Conservation (phyloP, 2,329 filamentous ascomycete genomes). For the Shiraia sp. region DNA sequence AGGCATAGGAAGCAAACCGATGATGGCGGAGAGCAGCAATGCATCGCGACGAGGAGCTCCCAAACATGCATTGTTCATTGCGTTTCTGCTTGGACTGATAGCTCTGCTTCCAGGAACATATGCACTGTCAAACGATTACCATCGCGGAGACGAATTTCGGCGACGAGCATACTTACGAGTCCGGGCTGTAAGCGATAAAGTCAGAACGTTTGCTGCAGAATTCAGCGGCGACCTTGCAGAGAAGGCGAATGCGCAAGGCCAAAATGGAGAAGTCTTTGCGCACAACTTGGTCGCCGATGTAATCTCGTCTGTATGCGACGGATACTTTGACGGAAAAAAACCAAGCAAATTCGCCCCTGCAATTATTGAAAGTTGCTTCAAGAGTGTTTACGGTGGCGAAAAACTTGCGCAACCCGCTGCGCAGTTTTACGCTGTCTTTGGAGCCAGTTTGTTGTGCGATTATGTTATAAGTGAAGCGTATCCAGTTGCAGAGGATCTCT, state of each 20-base stretch:
- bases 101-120: conserved; percentile 10
- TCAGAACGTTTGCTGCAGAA: conserved; percentile 16
- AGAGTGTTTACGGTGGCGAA: conserved; percentile 20
- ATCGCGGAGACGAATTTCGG: conserved; percentile 4
- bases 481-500: conserved; percentile 21
- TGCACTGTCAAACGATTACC: conserved; percentile 5
- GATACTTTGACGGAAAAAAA: conserved; percentile 15
- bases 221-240: conserved; percentile 14
- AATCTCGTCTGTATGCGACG: conserved; percentile 21
- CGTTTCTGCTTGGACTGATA: conserved; percentile 13
- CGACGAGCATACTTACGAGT: conserved; percentile 13
- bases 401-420: conserved; percentile 11
- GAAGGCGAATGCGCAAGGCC: conserved; percentile 15
- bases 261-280: conserved; percentile 21
- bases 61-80: conserved; percentile 8
- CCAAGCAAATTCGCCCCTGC: conserved; percentile 14
- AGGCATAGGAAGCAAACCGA: conserved; percentile 2
- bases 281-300: conserved; percentile 22
- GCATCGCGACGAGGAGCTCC: conserved; percentile 3
- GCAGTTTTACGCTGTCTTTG: conserved; percentile 24
- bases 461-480: conserved; percentile 22
- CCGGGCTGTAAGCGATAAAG: conserved; percentile 19
- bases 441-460: conserved; percentile 24
- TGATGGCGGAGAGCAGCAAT: conserved; percentile 5
- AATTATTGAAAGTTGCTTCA: conserved; percentile 19